A percentile compares a stretch with the other conserved stretches of the same genome.
These are phyloP conservation scores for Bruguiera sexangula DNA, from an alignment of 345 rosid genomes.

Conservation along the genomic window DNA sequence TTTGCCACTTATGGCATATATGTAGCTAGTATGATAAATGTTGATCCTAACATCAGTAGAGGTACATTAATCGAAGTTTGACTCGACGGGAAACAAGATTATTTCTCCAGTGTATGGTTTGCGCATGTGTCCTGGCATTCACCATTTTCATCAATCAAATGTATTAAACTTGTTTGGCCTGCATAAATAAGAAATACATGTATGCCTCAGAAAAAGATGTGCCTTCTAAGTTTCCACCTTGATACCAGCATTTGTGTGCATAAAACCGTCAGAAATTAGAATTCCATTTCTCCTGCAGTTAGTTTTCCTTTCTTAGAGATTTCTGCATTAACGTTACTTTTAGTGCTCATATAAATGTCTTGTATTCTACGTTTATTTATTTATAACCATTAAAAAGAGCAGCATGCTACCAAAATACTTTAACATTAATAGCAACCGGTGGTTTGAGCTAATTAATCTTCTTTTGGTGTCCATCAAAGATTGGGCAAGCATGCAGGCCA, in stretches of 20 bases:
- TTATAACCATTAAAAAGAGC: too few species aligned
- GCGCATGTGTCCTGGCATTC: neutral
- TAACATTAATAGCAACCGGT: neutral
- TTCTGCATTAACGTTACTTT: too few species aligned
- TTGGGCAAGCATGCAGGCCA: conserved; percentile 65
- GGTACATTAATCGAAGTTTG: neutral
- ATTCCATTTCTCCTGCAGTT: too few species aligned
- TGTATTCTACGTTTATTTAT: too few species aligned
- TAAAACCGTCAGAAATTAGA: too few species aligned
- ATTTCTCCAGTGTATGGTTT: neutral
- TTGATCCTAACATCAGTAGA: neutral
- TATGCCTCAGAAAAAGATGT: too few species aligned
- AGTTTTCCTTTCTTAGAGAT: too few species aligned
- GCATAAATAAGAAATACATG: too few species aligned
- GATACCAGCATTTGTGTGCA: too few species aligned
- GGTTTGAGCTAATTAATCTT: neutral
- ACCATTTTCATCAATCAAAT: neutral
- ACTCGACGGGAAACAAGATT: neutral
- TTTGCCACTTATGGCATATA: neutral
- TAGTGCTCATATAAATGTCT: too few species aligned
- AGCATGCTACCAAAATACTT: neutral
- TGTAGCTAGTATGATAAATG: neutral
- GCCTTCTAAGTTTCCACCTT: too few species aligned
- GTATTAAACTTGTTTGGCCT: too few species aligned
- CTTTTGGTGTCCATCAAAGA: conserved; percentile 32